Evolutionary conservation across 768 basidiomycete genomes (phyloP).

Genomic region (Rhodotorula graminis): DNA sequence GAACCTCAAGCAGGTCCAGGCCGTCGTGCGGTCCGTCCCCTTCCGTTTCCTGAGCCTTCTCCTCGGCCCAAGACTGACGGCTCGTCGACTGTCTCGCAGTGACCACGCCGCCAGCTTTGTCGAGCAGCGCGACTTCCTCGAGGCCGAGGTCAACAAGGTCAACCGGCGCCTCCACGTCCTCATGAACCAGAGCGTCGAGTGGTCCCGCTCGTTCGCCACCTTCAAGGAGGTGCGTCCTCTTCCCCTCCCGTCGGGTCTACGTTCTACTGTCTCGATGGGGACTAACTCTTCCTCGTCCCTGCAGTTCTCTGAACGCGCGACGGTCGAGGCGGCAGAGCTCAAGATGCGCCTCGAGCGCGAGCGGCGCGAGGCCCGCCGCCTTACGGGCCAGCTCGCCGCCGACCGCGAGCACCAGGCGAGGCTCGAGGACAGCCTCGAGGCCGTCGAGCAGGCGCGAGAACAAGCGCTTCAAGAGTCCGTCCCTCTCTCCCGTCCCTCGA

Average conservation of each 20-base stretch:
- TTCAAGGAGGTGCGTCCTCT: conserved; percentile 22
- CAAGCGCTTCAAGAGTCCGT: conserved; percentile 17
- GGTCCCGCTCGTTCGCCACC: conserved; percentile 10
- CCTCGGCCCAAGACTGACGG: not conserved
- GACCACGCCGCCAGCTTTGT: conserved; percentile 77
- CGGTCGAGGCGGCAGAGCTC: conserved; percentile 11
- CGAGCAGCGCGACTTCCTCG: conserved; percentile 69
- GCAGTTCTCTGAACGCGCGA: conserved; percentile 21
- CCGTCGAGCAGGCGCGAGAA: conserved; percentile 9
- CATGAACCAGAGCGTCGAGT: conserved; percentile 10
- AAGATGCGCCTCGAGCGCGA: conserved; percentile 27
- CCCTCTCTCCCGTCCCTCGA: not conserved
- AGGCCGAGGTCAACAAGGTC: conserved; percentile 6
- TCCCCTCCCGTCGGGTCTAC: too few relatives aligned
- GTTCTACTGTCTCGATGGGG: too few relatives aligned
- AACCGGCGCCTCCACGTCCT: conserved; percentile 17
- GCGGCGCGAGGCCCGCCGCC: conserved; percentile 9
- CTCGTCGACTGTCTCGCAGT: conserved; percentile 46
- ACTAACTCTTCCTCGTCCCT: not conserved
- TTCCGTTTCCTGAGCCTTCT: not conserved
- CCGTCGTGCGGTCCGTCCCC: conserved; percentile 17
- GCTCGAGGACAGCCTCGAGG: conserved; percentile 16
- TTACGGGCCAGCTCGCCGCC: conserved; percentile 3
- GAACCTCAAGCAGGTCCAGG: conserved; percentile 14
- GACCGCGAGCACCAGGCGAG: conserved; percentile 10